A percentile compares a stretch with the other conserved stretches of the same genome.
These are phyloP conservation scores for Chloris gayana DNA, from an alignment of 176 grass and related monocot species.

Conservation along the genomic window DNA sequence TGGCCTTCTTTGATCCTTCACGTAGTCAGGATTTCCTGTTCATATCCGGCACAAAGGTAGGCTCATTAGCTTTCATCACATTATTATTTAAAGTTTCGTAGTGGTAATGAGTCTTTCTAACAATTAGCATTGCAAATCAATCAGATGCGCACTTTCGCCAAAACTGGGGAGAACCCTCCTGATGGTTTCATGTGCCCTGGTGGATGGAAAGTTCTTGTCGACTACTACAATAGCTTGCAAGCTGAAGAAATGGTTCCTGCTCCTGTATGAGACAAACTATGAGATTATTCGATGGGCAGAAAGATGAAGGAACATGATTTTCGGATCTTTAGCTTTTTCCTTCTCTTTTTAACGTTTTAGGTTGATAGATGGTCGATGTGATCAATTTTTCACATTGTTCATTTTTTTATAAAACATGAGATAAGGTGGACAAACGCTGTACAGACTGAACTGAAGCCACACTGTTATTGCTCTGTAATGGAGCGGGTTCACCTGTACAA, in stretches of 20 bases:
- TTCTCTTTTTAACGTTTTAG: constrained; percentile 13
- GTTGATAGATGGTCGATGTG: constrained; percentile 34
- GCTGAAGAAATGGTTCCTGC: constrained; percentile 50
- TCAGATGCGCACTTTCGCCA: constrained; percentile 91
- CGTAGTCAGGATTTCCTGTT: constrained; percentile 91
- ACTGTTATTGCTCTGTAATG: not conserved
- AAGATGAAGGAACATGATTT: not conserved
- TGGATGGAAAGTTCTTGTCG: constrained; percentile 92
- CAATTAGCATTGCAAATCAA: not conserved
- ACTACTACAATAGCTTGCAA: constrained; percentile 89
- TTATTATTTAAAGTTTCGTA: not conserved
- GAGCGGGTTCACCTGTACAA: constrained; percentile 8
- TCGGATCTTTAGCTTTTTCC: not conserved
- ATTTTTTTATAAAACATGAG: constrained; percentile 7
- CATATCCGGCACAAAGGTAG: constrained; percentile 98
- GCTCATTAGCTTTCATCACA: not conserved
- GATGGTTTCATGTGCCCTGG: constrained; percentile 95
- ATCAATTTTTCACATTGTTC: constrained; percentile 10
- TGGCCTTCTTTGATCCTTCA: constrained; percentile 95
- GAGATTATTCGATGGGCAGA: not conserved
- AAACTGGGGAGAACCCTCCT: constrained; percentile 85
- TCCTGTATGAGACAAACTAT: constrained; percentile 47
- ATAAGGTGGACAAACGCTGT: not conserved
- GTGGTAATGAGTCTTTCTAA: not conserved
- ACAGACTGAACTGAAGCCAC: constrained; percentile 9